Percentiles rank a stretch among this genome's conserved stretches.
Conservation (phyloP, 2,329 filamentous ascomycete species). For the Pseudocercospora cruenta region DNA sequence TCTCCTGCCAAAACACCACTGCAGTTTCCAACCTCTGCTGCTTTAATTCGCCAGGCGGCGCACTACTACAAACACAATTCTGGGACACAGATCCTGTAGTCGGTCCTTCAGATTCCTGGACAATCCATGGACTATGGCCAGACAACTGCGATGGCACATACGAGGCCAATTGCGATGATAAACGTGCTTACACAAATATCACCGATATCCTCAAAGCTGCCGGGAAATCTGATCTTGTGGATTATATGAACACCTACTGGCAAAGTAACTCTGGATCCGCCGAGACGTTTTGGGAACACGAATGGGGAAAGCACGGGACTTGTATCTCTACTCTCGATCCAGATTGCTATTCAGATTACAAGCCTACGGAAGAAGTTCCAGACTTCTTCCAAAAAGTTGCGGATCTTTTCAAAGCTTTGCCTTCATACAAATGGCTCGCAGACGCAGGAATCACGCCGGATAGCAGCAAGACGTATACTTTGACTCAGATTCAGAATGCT, state of each 20-base stretch:
- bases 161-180: conserved; percentile 66
- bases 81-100: conserved; percentile 70
- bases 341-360: conserved; percentile 63
- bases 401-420: conserved; percentile 66
- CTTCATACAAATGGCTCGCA: conserved; percentile 65
- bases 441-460: conserved; percentile 64
- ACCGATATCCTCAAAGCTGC: conserved; percentile 61
- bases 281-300: conserved; percentile 68
- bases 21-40: conserved; percentile 69
- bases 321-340: conserved; percentile 71
- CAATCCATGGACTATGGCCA: conserved; percentile 68
- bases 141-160: conserved; percentile 70
- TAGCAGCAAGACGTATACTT: conserved; percentile 60
- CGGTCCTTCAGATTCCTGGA: conserved; percentile 72
- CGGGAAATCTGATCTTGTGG: conserved; percentile 60
- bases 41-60: conserved; percentile 72
- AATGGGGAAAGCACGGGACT: conserved; percentile 74
- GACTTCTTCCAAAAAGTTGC: conserved; percentile 72
- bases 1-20: conserved; percentile 68
- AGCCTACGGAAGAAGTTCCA: conserved; percentile 64
- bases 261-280: conserved; percentile 68
- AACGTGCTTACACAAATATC: conserved; percentile 68
- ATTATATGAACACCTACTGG: conserved; percentile 73
- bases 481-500: conserved; percentile 61
- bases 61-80: conserved; percentile 75